Evolutionary conservation across 2,329 filamentous ascomycete genomes (phyloP).

Genomic region (Rhytidhysteron rufulum): DNA sequence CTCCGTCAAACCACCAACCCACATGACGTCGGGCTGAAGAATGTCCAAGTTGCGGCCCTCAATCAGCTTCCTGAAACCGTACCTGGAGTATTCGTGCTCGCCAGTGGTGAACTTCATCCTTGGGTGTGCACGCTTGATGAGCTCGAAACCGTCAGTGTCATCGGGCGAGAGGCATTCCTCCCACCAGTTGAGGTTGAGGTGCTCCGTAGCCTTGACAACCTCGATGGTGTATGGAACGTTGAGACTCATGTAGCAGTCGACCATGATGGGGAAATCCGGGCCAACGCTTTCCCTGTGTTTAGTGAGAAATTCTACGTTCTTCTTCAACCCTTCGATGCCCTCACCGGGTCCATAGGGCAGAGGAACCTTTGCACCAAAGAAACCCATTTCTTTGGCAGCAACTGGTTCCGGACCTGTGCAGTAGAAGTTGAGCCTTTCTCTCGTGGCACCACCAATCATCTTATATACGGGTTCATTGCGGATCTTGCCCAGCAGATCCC

Average conservation of each 20-base stretch:
- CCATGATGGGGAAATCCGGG: conserved; percentile 87
- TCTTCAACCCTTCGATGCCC: conserved; percentile 73
- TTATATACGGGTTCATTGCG: conserved; percentile 92
- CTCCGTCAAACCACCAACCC: conserved; percentile 90
- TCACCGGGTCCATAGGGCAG: conserved; percentile 88
- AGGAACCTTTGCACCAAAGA: conserved; percentile 86
- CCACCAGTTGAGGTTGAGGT: conserved; percentile 94
- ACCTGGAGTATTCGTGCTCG: conserved; percentile 92
- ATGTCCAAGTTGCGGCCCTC: conserved; percentile 91
- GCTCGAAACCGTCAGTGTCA: conserved; percentile 84
- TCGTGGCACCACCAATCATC: conserved; percentile 86
- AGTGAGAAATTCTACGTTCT: conserved; percentile 85
- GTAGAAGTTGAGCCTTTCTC: conserved; percentile 82
- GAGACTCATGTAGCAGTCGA: conserved; percentile 96
- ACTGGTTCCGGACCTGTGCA: conserved; percentile 85
- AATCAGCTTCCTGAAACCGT: conserved; percentile 90
- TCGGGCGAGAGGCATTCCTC: conserved; percentile 90
- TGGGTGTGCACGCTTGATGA: conserved; percentile 87
- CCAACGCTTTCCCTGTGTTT: conserved; percentile 82
- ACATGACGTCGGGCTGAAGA: conserved; percentile 95
- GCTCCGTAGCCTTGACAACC: conserved; percentile 75
- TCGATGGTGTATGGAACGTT: conserved; percentile 92
- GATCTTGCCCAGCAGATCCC: conserved; percentile 89
- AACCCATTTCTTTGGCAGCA: conserved; percentile 79
- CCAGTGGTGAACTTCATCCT: conserved; percentile 91